Evolutionary conservation across 2,329 filamentous ascomycete genomes (phyloP).

Genomic region (Dryadomyces quercus-mongolicae): DNA sequence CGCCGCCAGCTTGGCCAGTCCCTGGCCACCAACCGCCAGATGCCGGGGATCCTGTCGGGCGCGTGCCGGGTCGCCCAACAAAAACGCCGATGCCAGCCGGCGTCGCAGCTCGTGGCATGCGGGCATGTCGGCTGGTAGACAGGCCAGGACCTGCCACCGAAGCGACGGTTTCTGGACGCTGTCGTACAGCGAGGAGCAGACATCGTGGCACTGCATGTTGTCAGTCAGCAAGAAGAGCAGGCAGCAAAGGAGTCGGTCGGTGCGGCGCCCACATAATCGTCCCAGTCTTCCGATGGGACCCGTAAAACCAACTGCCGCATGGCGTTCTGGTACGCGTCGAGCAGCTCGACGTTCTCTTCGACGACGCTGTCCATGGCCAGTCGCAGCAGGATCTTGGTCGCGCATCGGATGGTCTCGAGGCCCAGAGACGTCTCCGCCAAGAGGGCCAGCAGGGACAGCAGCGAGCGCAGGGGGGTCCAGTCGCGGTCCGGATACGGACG

Average conservation of each 20-base stretch:
- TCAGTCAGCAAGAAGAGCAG: constrained; percentile 7
- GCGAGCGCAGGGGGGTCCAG: constrained; percentile 31
- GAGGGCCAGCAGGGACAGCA: constrained; percentile 28
- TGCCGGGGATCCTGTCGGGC: constrained; percentile 25
- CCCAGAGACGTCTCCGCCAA: constrained; percentile 23
- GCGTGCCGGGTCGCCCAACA: constrained; percentile 39
- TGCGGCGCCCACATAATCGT: constrained; percentile 24
- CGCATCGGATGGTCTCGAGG: constrained; percentile 22
- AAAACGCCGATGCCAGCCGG: constrained; percentile 51
- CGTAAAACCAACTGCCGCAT: constrained; percentile 29
- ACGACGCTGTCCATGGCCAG: constrained; percentile 43
- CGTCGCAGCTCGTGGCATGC: constrained; percentile 49
- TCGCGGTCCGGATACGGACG: constrained; percentile 20
- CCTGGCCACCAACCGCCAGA: constrained; percentile 33
- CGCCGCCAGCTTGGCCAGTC: constrained; percentile 19
- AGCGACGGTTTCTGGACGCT: constrained; percentile 36
- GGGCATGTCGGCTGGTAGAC: constrained; percentile 41
- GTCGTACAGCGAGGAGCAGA: constrained; percentile 32
- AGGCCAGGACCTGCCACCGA: constrained; percentile 43
- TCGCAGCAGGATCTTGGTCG: constrained; percentile 36
- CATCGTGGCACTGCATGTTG: constrained; percentile 28
- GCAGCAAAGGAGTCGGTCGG: constrained; percentile 15
- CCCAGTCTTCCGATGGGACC: constrained; percentile 25
- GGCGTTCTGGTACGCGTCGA: constrained; percentile 27
- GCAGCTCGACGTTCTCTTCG: constrained; percentile 27